Base-by-base conservation (phyloP, 2,329 filamentous ascomycete species). In the Ophiostoma sp. region DNA sequence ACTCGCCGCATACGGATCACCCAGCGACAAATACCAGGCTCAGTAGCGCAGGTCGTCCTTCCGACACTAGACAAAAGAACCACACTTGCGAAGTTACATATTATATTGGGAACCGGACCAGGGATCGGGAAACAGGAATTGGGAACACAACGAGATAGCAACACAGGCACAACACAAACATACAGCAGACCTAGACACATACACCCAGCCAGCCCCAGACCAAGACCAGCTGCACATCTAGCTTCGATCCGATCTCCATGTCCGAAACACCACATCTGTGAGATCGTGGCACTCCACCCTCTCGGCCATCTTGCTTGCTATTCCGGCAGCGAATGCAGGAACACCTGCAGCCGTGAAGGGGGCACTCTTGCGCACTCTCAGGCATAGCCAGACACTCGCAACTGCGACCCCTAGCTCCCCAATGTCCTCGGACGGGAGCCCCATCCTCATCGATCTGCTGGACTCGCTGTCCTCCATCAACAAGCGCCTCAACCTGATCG, bases 391-490 rank as follows among this genome's bases (percentile, higher is more conserved):
- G 27, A 27, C 27, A 27, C 27, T 27, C 27, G 27, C 27, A 27
- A 27, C 27, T 27, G 27, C 27, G 27, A 27, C 27, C 27, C 27
- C 27, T 18, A 18, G 49, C 49, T 18, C 9, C 58, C 41, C 60
- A 44, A 64, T 64, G 63, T 18, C 42, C 41, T 66, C 65, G 0
- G 65, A 66, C 65, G 65, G 49, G 40, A 55, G 36, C 36, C 65
- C 65, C 27, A 66, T 55, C 45, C 49, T 66, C 40, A 58, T 58
- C 36, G 47, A 45, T 40, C 40, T 66, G 49, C 40, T 52, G 16
- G 65, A 66, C 45, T 66, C 65, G 38, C 36, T 66, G 2, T 42
- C 65, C n/a, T 44, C 47, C 40, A 66, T 66, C 41, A 58, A 66
- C 36, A 14, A 45, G 36, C 65, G 65, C 8, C 65, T 66, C 49